Conservation (phyloP, 2,329 filamentous ascomycete genomes). For the Clonostachys rhizophaga region DNA sequence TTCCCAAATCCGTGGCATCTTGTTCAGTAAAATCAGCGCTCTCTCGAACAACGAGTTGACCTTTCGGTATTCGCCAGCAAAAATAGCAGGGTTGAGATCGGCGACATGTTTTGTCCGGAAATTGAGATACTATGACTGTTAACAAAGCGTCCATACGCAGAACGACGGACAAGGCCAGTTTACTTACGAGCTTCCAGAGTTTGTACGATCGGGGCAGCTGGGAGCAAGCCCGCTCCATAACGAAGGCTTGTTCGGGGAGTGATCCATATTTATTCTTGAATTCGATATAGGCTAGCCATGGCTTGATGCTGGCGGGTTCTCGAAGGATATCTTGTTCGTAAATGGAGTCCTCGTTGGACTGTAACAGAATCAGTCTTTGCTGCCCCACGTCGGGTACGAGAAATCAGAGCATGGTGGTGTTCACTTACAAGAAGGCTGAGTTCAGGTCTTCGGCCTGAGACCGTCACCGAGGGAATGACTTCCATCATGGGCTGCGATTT, state of each 20-base stretch:
- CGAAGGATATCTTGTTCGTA: conserved; percentile 96
- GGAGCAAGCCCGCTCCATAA: conserved; percentile 86
- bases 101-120: conserved; percentile 78
- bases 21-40: conserved; percentile 89
- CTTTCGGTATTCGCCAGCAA: conserved; percentile 79
- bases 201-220: conserved; percentile 95
- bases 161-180: background rate
- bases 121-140: conserved; percentile 65
- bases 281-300: conserved; percentile 91
- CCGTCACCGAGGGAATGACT: background rate
- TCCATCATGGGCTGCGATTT: background rate
- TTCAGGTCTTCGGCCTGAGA: conserved; percentile 1
- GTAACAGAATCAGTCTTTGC: background rate
- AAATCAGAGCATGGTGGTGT: background rate
- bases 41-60: conserved; percentile 94
- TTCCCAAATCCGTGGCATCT: conserved; percentile 98
- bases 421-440: conserved; percentile 4
- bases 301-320: conserved; percentile 79
- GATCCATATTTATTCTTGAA: conserved; percentile 87
- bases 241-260: conserved; percentile 76
- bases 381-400: background rate
- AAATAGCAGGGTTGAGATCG: conserved; percentile 77
- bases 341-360: conserved; percentile 84
- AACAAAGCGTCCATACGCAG: background rate
- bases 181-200: conserved; percentile 84